phyloP scores from a whole-genome alignment of 352 stramenopile species.

The Pythium sukuiense region DNA sequence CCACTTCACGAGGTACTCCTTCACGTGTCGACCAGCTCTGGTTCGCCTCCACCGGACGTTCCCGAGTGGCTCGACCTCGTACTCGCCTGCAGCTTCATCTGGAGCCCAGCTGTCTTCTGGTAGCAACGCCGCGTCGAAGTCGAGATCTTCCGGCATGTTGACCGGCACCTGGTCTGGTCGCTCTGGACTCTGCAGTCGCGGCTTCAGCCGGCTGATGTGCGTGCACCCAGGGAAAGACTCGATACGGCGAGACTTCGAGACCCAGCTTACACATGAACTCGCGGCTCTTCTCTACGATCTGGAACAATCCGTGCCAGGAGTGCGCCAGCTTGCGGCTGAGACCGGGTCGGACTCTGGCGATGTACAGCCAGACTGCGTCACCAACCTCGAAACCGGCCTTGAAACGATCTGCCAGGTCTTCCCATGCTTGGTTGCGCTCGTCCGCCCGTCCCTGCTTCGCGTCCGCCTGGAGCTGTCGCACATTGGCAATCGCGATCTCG shows the following conservation, averaged over 20 bases:
- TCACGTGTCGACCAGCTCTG: background rate
- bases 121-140: constrained; percentile 30
- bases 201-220: constrained; percentile 32
- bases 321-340: constrained; percentile 28
- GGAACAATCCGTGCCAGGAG: constrained; percentile 32
- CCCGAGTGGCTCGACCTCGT: constrained; percentile 20
- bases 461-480: constrained; percentile 3
- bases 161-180: background rate
- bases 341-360: constrained; percentile 2
- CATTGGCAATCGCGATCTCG: background rate
- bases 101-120: constrained; percentile 30
- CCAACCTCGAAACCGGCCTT: constrained; percentile 19
- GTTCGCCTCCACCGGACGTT: constrained; percentile 18
- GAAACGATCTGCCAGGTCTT: constrained; percentile 3
- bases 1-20: constrained; percentile 29
- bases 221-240: constrained; percentile 27
- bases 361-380: constrained; percentile 23
- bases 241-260: constrained; percentile 4
- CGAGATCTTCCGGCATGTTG: constrained; percentile 10
- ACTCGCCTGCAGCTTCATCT: constrained; percentile 13
- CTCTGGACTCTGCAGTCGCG: constrained; percentile 1
- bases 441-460: background rate
- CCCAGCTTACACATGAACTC: constrained; percentile 17
- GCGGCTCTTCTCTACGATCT: constrained; percentile 19
- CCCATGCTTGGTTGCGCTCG: background rate